Evolutionary conservation across 192 early-diverging fungal species (phyloP), one percentile per base, ranked within the genome.

Genomic region (Podila verticillata): DNA sequence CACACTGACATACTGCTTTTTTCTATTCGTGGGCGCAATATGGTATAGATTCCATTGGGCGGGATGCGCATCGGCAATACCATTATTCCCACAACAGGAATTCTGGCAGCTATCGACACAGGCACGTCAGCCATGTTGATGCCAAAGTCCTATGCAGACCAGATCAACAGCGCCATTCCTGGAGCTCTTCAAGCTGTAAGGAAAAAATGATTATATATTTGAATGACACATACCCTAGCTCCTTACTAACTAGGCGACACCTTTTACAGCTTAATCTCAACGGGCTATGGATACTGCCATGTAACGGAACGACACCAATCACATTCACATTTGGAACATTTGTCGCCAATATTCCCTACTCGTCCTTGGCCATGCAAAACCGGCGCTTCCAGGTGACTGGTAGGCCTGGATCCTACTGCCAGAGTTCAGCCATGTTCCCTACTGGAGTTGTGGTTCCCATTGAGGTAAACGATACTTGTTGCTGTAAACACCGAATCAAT

Each of bases 81-180:
- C 5, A 35, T 39, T 10, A 51, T 73, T 10, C 5, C 2, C 28
- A 39, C 35, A 12, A 19, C 12, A n/a, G 63, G 63, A 4, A 26
- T 28, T 10, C 7, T 26, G 17, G 63, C 82, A 24, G 70, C 83
- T 35, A 75, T 87, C 19, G 86, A 87, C 65, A 84, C 86, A 17
- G 86, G 86, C 17, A 87, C 86, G 24, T 82, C 86, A 1, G 44
- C 83, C 19, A 67, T 84, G 35, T 66, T 92, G 77, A 59, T 83
- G 2, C 85, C 85, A 13, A 10, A 70, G 26, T 31, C 49, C 2
- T 31, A 77, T 22, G 65, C 72, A 0, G 34, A 74, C 3, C 31
- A 22, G 10, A 62, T 87, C 31, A 82, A 87, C 57, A 35, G 30
- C 5, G 63, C n/a, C 1, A 83, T 87, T 28, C 71, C 72, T 8